Conservation (phyloP, 2,329 filamentous ascomycete species). For the Sphaceloma murrayae region DNA sequence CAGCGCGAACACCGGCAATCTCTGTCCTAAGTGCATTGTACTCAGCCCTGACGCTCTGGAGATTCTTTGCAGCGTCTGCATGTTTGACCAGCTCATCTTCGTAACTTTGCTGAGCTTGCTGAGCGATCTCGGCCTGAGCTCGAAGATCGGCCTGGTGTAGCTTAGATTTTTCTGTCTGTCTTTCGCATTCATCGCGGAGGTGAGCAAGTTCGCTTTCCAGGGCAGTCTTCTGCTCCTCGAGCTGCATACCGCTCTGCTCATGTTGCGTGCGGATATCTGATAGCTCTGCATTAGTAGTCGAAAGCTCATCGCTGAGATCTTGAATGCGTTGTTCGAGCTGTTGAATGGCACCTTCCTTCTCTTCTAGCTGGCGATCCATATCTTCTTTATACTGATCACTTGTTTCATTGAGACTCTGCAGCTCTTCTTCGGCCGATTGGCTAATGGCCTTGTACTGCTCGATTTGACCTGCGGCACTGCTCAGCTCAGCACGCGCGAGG, state of each 20-base stretch:
- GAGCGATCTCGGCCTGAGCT: conserved; percentile 85
- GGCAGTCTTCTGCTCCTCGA: conserved; percentile 72
- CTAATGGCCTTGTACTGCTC: conserved; percentile 86
- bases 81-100: conserved; percentile 92
- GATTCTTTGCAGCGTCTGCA: conserved; percentile 79
- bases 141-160: conserved; percentile 88
- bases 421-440: conserved; percentile 75
- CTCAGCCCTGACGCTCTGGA: conserved; percentile 70
- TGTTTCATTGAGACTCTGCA: conserved; percentile 67
- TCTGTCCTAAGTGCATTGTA: conserved; percentile 75
- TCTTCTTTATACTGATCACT: conserved; percentile 84
- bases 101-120: conserved; percentile 88
- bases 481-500: conserved; percentile 66
- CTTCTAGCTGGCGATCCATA: conserved; percentile 61
- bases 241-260: conserved; percentile 58
- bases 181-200: conserved; percentile 74
- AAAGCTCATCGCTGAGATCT: conserved; percentile 73
- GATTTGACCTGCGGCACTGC: conserved; percentile 68
- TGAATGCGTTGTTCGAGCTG: conserved; percentile 77
- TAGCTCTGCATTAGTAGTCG: conserved; percentile 71
- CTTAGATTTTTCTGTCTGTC: conserved; percentile 67
- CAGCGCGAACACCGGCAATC: conserved; percentile 61
- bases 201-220: conserved; percentile 70
- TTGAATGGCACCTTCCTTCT: conserved; percentile 69
- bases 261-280: conserved; percentile 71